Conservation (phyloP, 805 yeast species). For the Kluyveromyces nonfermentans region DNA sequence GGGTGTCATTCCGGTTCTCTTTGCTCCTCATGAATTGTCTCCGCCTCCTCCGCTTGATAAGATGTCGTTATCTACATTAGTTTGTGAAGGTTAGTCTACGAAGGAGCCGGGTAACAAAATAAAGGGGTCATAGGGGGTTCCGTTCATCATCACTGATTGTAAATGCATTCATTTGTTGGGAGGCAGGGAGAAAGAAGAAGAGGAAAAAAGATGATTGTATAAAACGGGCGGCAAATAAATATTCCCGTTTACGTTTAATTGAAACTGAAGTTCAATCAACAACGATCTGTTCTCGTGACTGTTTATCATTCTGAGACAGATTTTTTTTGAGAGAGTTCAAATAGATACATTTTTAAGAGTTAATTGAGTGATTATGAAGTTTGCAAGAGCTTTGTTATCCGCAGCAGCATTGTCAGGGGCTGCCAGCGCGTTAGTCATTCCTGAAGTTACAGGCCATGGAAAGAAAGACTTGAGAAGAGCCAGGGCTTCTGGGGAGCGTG, state of each 20-base stretch:
- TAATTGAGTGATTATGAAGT: constrained; percentile 11
- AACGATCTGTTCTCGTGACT: neutral
- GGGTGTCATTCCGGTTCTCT: no score
- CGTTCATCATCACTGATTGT: no score
- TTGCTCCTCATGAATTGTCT: neutral
- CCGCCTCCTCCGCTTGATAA: neutral
- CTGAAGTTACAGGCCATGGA: constrained; percentile 30
- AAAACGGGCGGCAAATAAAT: constrained; percentile 1
- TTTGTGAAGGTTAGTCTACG: neutral
- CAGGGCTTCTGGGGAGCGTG: constrained; percentile 1
- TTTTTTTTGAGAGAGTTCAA: neutral
- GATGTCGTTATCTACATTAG: neutral
- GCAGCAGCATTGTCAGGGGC: constrained; percentile 31
- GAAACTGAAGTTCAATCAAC: no score
- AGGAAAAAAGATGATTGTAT: neutral
- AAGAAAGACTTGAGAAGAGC: neutral
- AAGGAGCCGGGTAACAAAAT: neutral
- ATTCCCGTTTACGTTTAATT: no score
- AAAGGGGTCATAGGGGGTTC: neutral
- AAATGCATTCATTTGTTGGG: neutral
- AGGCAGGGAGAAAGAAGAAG: neutral
- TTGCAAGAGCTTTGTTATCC: constrained; percentile 21
- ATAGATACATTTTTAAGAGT: neutral
- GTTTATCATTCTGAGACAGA: neutral
- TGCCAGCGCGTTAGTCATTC: constrained; percentile 53